These are phyloP conservation scores for Leonotis leonurus DNA, from an alignment of 257 asterid species.

Conservation along the genomic window DNA sequence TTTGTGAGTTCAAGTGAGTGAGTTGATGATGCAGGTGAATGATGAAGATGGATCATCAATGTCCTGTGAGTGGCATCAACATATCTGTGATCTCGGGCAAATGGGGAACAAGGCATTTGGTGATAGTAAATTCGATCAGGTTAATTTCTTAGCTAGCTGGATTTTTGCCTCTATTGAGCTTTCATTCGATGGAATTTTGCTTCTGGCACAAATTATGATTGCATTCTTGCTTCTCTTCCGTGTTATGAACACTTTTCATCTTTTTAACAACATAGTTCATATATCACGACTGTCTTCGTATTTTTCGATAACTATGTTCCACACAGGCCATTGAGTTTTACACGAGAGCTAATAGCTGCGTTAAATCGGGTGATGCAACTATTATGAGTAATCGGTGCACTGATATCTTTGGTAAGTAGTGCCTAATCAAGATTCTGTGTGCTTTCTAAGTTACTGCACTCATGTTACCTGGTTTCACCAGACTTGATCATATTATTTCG, in stretches of 20 bases:
- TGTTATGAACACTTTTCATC: too few species aligned
- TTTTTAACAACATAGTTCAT: too few species aligned
- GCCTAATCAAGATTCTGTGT: neutral
- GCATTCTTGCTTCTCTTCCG: neutral
- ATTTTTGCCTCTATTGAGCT: too few species aligned
- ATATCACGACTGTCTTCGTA: neutral
- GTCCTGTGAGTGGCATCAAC: conserved; percentile 51
- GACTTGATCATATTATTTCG: neutral
- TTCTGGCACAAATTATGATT: too few species aligned
- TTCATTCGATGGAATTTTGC: too few species aligned
- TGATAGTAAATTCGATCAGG: conserved; percentile 63
- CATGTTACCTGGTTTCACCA: neutral
- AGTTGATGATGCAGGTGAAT: conserved; percentile 33
- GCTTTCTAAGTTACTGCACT: too few species aligned
- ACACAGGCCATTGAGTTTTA: conserved; percentile 68
- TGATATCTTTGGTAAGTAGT: conserved; percentile 58
- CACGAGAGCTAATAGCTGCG: conserved; percentile 67
- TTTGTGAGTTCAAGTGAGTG: neutral
- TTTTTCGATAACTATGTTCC: neutral
- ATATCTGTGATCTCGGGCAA: conserved; percentile 49
- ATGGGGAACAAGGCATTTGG: conserved; percentile 66
- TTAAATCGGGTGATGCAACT: conserved; percentile 55
- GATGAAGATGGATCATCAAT: conserved; percentile 44
- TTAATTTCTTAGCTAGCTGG: conserved; percentile 8
- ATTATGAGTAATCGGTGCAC: conserved; percentile 77